Base-by-base conservation (phyloP, 148 eudicot genomes). In the Silene uniflora region DNA sequence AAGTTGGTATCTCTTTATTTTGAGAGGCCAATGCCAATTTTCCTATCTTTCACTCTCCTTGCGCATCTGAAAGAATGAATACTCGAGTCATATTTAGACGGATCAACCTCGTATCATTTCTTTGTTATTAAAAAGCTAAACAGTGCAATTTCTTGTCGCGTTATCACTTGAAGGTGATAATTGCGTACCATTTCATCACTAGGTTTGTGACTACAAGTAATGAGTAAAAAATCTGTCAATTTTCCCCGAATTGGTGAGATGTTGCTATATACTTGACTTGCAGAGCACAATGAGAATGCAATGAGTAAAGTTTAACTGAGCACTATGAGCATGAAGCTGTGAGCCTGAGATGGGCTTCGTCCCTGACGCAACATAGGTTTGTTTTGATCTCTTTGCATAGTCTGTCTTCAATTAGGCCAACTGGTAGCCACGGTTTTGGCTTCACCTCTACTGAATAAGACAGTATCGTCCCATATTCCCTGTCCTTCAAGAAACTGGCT, bases 361-460 rank as follows among this genome's bases (percentile, higher is more conserved):
- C 77, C 29, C 88, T 68, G 61, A 90, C 83, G 74, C 86, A 83
- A 11, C 83, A 84, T 23, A 90, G 90, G 68, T 90, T 90, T 56
- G 76, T 62, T 79, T 76, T 84, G 60, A 90, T 88, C 84, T 88
- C 94, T 46, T 56, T 86, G 78, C 87, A 88, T 59, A 90, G 82
- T 80, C 91, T 82, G 79, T 88, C 90, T 87, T 90, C 89, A 63
- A 90, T 84, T 58, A 88, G 85, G 39, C 87, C 76, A 70, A 90
- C 88, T 10, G 94, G 94, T 74, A 90, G 77, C 94, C 94, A 90
- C 63, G 84, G 61, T 78, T 90, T 90, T 47, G 94, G 94, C 80
- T 84, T 84, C 83, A 88, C 91, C 59, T 88, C 84, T 66, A 90
- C 90, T 77, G 74, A 79, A 71, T 90, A 90, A 0, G 81, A 75